Conservation (phyloP, 1,139 yeast genomes). For the Taphrina pruni region DNA sequence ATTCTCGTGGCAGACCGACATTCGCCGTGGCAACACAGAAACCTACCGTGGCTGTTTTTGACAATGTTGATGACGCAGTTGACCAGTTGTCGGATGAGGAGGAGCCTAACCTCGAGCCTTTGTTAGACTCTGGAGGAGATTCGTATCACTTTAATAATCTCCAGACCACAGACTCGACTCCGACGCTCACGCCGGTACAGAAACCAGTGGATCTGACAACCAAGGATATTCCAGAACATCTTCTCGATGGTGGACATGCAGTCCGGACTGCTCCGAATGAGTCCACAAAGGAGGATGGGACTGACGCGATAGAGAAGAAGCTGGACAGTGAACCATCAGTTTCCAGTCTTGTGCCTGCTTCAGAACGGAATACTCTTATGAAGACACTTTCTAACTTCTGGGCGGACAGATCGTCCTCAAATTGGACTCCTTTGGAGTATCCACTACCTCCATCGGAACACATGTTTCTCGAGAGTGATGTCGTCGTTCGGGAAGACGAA, state of each 20-base stretch:
- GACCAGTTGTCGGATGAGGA: slow-evolving; percentile 53
- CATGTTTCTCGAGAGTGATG: slow-evolving; percentile 90
- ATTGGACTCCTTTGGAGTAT: slow-evolving; percentile 91
- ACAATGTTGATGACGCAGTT: slow-evolving; percentile 88
- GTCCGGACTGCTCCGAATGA: slow-evolving; percentile 6
- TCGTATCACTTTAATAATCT: slow-evolving; percentile 28
- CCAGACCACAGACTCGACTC: slow-evolving; percentile 26
- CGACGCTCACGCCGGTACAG: slow-evolving; percentile 3
- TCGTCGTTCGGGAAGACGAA: slow-evolving; percentile 93
- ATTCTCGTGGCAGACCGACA: slow-evolving; percentile 70
- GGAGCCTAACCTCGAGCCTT: slow-evolving; percentile 46
- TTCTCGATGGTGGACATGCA: slow-evolving; percentile 11
- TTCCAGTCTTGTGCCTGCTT: slow-evolving; percentile 44
- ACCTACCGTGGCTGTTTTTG: slow-evolving; percentile 91
- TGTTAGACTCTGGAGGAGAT: slow-evolving; percentile 31
- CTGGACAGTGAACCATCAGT: slow-evolving; percentile 13
- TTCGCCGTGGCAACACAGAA: slow-evolving; percentile 75
- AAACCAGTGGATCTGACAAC: slow-evolving; percentile 16
- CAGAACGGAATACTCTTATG: slow-evolving; percentile 77
- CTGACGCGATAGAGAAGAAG: not conserved
- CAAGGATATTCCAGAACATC: slow-evolving; percentile 26
- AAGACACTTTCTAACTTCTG: slow-evolving; percentile 88
- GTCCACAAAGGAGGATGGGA: not conserved
- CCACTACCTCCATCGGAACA: slow-evolving; percentile 83
- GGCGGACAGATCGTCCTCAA: slow-evolving; percentile 96